Base-by-base conservation (phyloP, 306 rosid species). In the Vachellia collinsii region DNA sequence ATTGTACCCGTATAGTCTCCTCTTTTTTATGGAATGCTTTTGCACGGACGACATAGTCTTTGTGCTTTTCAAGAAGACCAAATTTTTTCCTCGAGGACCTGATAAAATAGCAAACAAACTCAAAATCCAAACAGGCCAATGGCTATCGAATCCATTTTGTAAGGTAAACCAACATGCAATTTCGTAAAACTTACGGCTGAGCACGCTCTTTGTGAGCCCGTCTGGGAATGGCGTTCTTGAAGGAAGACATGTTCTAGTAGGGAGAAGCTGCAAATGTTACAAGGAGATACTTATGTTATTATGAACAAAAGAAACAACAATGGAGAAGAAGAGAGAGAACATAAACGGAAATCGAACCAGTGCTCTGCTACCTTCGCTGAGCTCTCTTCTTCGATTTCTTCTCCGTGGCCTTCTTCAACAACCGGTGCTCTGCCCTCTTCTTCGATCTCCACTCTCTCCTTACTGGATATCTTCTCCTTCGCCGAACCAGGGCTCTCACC, bases 191-290 rank as follows among this genome's bases (percentile, higher is more conserved):
- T 88, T 70, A 92, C 97, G 97, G 97, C 80, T 92, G 98, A 74
- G 91, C 66, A 62, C 97, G 92, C 75, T 92, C 98, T 82, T 90
- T 94, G 84, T 94, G 97, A 81, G 97, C 93, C 34, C 89, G 89
- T 69, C 91, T 81, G 75, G 87, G 88, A 34, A 94, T 9, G 39
- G 97, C 91, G 77, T 94, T 94, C 83, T 85, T 85, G 17, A 94
- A 82, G 19, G 98, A 94, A 4, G 98, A 94, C 97, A 94, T 92
- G 69, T 64, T 74, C 39, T 17, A 51, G 59, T 7, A 17, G 59
- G 2, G 54, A 48, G 19, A 13, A 16, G 54, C 56, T 46, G 50
- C 13, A 11, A 43, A 8, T 43, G 46, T 8, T 43, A 11, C 12
- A 43, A 44, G 3, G 14, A 44, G 11, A 44, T 3, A 12, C 13